Conservation (phyloP, 257 asterid genomes). For the Echites panduratus region DNA sequence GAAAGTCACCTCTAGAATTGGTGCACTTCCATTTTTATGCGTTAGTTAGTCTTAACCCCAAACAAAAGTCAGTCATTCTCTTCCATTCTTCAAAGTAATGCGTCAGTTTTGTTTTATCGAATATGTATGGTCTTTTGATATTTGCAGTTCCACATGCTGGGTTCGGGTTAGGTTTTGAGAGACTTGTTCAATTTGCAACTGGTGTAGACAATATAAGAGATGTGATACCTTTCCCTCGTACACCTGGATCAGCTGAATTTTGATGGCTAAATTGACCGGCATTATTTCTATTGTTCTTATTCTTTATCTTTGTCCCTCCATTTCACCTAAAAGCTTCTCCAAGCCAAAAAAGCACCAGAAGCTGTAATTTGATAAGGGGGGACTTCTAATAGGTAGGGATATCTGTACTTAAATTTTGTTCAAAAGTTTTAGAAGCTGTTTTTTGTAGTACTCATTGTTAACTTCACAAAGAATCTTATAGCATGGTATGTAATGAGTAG, state of each 20-base stretch:
- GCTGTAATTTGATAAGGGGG: not conserved
- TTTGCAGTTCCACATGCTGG: slow-evolving; percentile 93
- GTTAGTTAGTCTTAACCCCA: not conserved
- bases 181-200: slow-evolving; percentile 94
- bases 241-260: slow-evolving; percentile 95
- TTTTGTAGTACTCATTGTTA: not conserved
- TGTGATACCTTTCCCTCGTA: slow-evolving; percentile 87
- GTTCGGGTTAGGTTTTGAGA: slow-evolving; percentile 93
- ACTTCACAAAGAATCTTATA: not conserved
- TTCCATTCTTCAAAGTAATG: not conserved
- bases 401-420: not conserved
- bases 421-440: not conserved
- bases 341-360: not conserved
- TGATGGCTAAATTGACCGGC: slow-evolving; percentile 20
- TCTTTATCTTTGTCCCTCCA: not conserved
- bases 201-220: slow-evolving; percentile 90
- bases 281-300: not conserved
- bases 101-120: not conserved
- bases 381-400: not conserved
- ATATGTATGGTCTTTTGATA: not conserved
- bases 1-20: not conserved
- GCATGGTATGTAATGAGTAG: not conserved
- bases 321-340: not conserved
- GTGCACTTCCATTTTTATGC: not conserved
- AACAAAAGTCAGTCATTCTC: not conserved